Evolutionary conservation across 2,329 filamentous ascomycete genomes (phyloP).

Genomic region (Ilyonectria destructans): DNA sequence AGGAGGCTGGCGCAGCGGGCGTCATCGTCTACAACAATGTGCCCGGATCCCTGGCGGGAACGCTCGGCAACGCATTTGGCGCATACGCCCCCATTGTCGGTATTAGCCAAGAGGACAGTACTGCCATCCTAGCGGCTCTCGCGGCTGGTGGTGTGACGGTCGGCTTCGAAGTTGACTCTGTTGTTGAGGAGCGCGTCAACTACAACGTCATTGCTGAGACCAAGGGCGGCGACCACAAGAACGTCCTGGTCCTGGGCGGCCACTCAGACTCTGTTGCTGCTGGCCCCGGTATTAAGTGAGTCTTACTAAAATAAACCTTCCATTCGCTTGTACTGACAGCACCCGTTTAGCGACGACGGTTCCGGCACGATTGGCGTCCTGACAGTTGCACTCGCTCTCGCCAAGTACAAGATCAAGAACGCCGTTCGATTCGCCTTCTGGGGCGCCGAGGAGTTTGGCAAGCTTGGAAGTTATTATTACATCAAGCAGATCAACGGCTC

Average conservation of each 20-base stretch:
- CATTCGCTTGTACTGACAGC: conserved; percentile 2
- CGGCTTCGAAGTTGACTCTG: conserved; percentile 62
- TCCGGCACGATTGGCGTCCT: conserved; percentile 67
- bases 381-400: conserved; percentile 62
- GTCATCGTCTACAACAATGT: conserved; percentile 77
- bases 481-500: conserved; percentile 59
- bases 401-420: conserved; percentile 63
- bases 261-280: conserved; percentile 66
- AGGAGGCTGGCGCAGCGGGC: conserved; percentile 70
- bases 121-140: conserved; percentile 52
- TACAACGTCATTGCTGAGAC: conserved; percentile 69
- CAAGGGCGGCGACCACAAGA: conserved; percentile 63
- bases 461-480: conserved; percentile 67
- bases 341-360: conserved; percentile 66
- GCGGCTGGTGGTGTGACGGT: conserved; percentile 53
- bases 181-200: conserved; percentile 64
- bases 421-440: conserved; percentile 67
- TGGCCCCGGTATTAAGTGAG: conserved; percentile 71
- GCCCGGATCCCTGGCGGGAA: conserved; percentile 66
- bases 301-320: background rate
- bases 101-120: conserved; percentile 65
- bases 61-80: conserved; percentile 65
- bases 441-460: conserved; percentile 68
- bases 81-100: conserved; percentile 68
- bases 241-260: conserved; percentile 64